These are phyloP conservation scores for Camelina laxa DNA, from an alignment of 345 rosid genomes.

Conservation along the genomic window DNA sequence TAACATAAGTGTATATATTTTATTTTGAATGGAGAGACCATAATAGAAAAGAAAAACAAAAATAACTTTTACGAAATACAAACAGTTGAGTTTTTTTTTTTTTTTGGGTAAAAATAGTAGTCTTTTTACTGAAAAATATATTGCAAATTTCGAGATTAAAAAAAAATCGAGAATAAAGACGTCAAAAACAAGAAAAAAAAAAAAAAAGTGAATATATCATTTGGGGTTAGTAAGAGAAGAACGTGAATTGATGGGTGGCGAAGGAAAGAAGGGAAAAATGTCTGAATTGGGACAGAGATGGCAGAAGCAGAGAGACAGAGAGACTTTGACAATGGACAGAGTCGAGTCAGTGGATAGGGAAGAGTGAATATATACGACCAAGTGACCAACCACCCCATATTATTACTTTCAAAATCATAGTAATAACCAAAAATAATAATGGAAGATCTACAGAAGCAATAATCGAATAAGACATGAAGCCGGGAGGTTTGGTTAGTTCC, in stretches of 20 bases:
- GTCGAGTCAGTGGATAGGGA: conserved; percentile 32
- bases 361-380: conserved; percentile 41
- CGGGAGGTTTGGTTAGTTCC: not conserved
- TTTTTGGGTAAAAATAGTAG: too few species aligned
- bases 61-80: not conserved
- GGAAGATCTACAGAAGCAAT: not conserved
- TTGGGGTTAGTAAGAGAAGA: conserved; percentile 30
- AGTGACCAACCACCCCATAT: conserved; percentile 29
- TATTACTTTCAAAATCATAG: not conserved
- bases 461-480: not conserved
- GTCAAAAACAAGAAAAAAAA: too few species aligned
- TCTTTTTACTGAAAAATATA: too few species aligned
- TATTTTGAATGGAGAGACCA: not conserved
- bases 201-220: not conserved
- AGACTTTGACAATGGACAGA: conserved; percentile 3
- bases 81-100: too few species aligned
- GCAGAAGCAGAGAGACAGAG: conserved; percentile 28
- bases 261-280: conserved; percentile 13
- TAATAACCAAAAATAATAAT: not conserved
- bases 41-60: too few species aligned
- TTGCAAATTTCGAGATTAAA: not conserved
- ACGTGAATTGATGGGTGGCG: conserved; percentile 35
- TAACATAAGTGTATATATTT: not conserved
- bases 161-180: not conserved
- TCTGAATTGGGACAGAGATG: conserved; percentile 36